Evolutionary conservation across 306 rosid species (phyloP), one percentile per base, ranked within the genome.

Genomic region (Sechiopsis laciniata): DNA sequence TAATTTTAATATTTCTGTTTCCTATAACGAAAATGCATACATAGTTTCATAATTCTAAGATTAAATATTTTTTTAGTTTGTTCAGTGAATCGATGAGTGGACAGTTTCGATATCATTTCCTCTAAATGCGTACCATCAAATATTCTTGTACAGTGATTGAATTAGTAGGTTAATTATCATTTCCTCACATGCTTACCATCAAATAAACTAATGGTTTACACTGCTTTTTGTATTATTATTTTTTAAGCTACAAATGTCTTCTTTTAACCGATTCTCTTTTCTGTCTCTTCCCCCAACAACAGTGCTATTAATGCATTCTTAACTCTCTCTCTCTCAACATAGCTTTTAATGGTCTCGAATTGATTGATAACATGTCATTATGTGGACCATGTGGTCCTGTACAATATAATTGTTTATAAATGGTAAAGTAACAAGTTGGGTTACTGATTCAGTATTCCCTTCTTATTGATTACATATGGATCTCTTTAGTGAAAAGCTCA

Each of bases 341-440:
- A 12, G 12, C n/a, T 48, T 46, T 68, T 6, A 21, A 2, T 48
- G 19, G 15, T 40, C 7, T 46, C 13, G 15, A 66, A 20, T 66
- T 66, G 55, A 20, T 42, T 42, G 73, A 48, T 68, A 46, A 68
- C 21, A 19, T 66, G 48, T 45, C 29, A 17, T 10, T 20, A 19
- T 11, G 46, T 66, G 73, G 57, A 68, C 57, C 73, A 46, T 20
- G 20, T 12, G 73, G 13, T 68, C 53, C 73, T 22, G 19, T 5
- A 12, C 20, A 66, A 10, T 10, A 19, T 66, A 29, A 11, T 45
- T 12, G 35, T 46, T 12, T 32, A 40, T 40, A 66, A 66, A 66
- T 5, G 72, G 24, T 10, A 19, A 45, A 10, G 29, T 19, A 17
- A 19, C 10, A 37, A 9, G 72, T 40, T 40, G 71, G 14, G 55